phyloP scores from a whole-genome alignment of 345 rosid genomes.

The Eucalyptus albens region DNA sequence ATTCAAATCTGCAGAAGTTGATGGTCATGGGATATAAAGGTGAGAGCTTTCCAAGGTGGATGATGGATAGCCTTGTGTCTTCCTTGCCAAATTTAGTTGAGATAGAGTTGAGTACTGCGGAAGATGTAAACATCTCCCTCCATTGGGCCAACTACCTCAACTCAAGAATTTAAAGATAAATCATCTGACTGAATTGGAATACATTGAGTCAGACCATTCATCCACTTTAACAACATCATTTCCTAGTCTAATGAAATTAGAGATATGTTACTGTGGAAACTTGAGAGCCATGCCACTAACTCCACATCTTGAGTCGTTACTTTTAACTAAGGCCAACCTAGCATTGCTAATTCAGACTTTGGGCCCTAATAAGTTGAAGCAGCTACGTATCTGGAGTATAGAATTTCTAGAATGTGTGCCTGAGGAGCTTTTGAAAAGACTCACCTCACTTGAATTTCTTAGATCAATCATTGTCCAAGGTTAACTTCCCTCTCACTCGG shows the following conservation, averaged over 20 bases:
- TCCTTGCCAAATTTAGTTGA: constrained; percentile 3
- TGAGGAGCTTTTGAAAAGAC: too few species aligned
- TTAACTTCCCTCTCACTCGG: too few species aligned
- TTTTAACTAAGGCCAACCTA: rapidly evolving
- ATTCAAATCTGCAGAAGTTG: neutral
- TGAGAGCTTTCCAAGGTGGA: neutral
- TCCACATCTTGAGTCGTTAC: neutral
- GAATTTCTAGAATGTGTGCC: too few species aligned
- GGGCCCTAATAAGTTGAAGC: too few species aligned
- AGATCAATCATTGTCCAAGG: too few species aligned
- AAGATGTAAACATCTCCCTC: constrained; percentile 6
- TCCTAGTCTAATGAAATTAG: neutral
- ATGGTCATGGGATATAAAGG: neutral
- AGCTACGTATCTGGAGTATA: too few species aligned
- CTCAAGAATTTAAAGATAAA: constrained; percentile 1
- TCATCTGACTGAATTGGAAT: neutral
- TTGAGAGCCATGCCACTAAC: neutral
- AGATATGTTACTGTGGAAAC: neutral
- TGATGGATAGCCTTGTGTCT: neutral
- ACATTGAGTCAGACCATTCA: neutral
- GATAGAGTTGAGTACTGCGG: neutral
- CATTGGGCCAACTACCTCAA: constrained; percentile 5
- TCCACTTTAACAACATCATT: neutral
- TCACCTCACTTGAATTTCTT: too few species aligned
- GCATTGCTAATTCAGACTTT: neutral